Percentiles rank a stretch among this genome's conserved stretches.
These are phyloP conservation scores for Telopea speciosissima DNA, from an alignment of 177 flowering plant species.

Conservation along the genomic window DNA sequence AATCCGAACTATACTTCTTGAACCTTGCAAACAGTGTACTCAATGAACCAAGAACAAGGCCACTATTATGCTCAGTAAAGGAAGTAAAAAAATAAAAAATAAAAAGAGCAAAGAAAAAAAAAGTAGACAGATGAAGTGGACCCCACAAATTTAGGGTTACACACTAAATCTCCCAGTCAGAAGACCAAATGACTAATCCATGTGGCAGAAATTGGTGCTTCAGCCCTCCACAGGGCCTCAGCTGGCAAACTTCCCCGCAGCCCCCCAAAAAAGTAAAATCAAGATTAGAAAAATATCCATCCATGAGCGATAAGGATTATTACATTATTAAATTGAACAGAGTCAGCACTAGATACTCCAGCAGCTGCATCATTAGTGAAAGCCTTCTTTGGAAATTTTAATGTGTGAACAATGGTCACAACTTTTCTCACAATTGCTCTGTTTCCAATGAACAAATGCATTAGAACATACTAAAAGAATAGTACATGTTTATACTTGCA, in stretches of 20 bases:
- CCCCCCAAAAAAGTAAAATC: neutral
- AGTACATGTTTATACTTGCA: neutral
- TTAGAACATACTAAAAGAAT: neutral
- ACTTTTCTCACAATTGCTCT: constrained; percentile 34
- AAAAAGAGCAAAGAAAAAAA: too few species aligned
- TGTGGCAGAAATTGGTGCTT: too few species aligned
- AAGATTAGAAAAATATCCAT: neutral
- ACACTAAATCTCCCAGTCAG: neutral
- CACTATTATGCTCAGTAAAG: too few species aligned
- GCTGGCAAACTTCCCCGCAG: neutral
- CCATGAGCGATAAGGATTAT: neutral
- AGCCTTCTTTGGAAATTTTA: constrained; percentile 21
- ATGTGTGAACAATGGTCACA: constrained; percentile 13
- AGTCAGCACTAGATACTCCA: constrained; percentile 17
- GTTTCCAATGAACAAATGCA: constrained; percentile 8
- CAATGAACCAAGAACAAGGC: too few species aligned
- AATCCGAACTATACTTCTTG: too few species aligned
- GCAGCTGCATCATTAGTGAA: constrained; percentile 25
- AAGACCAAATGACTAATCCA: too few species aligned
- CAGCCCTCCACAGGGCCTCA: too few species aligned
- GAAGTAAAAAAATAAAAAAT: too few species aligned
- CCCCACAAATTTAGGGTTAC: neutral
- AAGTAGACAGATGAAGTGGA: neutral
- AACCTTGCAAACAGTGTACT: too few species aligned
- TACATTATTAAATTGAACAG: constrained; percentile 18